phyloP scores from a whole-genome alignment of 257 asterid genomes.

The Rubia yunnanensis region DNA sequence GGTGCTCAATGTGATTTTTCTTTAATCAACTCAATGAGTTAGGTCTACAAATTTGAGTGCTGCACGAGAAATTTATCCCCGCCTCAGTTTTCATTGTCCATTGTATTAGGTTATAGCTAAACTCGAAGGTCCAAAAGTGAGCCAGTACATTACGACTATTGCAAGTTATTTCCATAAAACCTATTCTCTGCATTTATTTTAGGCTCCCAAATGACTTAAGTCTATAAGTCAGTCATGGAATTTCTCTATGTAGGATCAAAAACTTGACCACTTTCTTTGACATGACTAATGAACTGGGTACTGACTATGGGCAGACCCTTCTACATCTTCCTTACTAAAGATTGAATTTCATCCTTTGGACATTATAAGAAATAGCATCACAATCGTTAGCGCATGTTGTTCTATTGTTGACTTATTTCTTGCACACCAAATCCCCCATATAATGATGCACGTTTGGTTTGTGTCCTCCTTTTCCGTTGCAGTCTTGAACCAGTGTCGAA shows the following conservation, averaged over 20 bases:
- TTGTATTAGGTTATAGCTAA: slow-evolving; percentile 89
- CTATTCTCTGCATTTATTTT: neutral
- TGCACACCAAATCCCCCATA: too few relatives aligned
- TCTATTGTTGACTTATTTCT: too few relatives aligned
- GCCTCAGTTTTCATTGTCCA: slow-evolving; percentile 19
- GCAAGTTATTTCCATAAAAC: slow-evolving; percentile 49
- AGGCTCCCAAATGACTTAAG: neutral
- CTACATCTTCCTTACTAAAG: neutral
- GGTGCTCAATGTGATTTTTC: neutral
- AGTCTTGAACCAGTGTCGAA: too few relatives aligned
- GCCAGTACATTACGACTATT: slow-evolving; percentile 89
- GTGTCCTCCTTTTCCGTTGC: too few relatives aligned
- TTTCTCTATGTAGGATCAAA: neutral
- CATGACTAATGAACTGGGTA: neutral
- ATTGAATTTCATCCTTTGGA: slow-evolving; percentile 6
- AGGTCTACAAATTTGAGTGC: neutral
- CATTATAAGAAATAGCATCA: slow-evolving; percentile 22
- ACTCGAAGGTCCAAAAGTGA: slow-evolving; percentile 97
- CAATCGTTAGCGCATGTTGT: too few relatives aligned
- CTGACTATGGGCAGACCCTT: neutral
- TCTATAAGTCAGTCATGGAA: neutral
- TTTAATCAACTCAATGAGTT: neutral
- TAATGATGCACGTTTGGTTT: too few relatives aligned
- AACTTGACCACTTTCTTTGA: neutral
- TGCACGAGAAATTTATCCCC: neutral